These are phyloP conservation scores for Colletotrichum liaoningense DNA, from an alignment of 2,329 filamentous ascomycete genomes.

Conservation along the genomic window DNA sequence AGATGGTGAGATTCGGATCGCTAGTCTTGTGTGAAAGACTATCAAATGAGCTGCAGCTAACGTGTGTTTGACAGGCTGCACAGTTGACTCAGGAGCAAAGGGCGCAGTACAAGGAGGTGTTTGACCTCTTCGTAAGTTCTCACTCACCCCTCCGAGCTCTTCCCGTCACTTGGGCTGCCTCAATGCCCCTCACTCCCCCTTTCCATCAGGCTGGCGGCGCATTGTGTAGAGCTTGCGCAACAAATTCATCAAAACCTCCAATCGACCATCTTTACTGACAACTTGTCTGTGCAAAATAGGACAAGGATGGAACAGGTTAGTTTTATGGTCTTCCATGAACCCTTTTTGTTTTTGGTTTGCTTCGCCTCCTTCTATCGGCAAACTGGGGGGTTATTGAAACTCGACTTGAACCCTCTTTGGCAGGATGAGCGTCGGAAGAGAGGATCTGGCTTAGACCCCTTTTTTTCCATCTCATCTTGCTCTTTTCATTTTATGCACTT, in stretches of 20 bases:
- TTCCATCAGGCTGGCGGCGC: conserved; percentile 23
- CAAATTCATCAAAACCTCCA: neutral
- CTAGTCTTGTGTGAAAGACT: neutral
- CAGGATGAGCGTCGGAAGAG: neutral
- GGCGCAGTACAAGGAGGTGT: conserved; percentile 99
- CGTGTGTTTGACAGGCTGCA: conserved; percentile 7
- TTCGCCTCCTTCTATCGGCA: conserved; percentile 1
- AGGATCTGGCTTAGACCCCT: conserved; percentile 17
- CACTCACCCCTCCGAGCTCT: neutral
- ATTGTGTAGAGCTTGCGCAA: neutral
- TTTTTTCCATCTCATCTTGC: conserved; percentile 27
- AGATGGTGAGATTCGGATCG: conserved; percentile 22
- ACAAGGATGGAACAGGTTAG: conserved; percentile 93
- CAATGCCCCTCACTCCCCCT: neutral
- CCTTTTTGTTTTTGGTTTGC: neutral
- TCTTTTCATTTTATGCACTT: neutral
- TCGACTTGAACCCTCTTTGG: conserved; percentile 8
- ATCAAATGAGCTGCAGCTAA: neutral
- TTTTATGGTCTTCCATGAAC: conserved; percentile 42
- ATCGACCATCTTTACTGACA: conserved; percentile 27
- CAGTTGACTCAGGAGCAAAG: conserved; percentile 96
- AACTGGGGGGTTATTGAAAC: neutral
- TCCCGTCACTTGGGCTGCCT: neutral
- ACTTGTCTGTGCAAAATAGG: conserved; percentile 62
- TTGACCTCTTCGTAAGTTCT: conserved; percentile 95